Evolutionary conservation across 2,329 filamentous ascomycete species (phyloP).

Genomic region (Xylariaceae sp.): DNA sequence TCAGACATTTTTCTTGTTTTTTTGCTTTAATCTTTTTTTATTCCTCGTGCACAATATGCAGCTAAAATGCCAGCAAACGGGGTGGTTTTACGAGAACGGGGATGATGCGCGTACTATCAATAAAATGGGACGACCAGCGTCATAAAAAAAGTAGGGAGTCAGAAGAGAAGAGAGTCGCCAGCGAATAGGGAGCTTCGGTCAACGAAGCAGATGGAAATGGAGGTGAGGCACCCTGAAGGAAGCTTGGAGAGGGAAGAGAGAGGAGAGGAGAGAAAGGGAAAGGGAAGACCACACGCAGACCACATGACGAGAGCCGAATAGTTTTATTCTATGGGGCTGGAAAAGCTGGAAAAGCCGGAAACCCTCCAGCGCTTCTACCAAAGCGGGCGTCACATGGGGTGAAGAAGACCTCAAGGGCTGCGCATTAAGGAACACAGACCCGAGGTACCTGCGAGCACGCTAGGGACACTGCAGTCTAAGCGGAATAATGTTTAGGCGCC

Average conservation of each 20-base stretch:
- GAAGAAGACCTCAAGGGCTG: not conserved
- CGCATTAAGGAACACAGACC: no score
- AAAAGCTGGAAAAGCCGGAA: constrained; percentile 27
- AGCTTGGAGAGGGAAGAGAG: constrained; percentile 24
- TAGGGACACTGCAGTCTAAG: constrained; percentile 26
- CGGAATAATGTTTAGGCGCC: constrained; percentile 22
- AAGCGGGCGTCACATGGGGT: constrained; percentile 20
- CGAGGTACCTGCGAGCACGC: constrained; percentile 1
- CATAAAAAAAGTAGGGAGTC: constrained; percentile 27
- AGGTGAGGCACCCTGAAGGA: constrained; percentile 30
- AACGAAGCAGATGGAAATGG: constrained; percentile 38
- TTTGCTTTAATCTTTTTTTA: constrained; percentile 31
- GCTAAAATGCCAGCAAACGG: constrained; percentile 22
- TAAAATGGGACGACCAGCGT: constrained; percentile 33
- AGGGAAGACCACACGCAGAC: not conserved
- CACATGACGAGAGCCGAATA: constrained; percentile 24
- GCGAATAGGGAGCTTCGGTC: constrained; percentile 44
- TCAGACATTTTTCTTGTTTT: constrained; percentile 43
- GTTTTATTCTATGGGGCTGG: constrained; percentile 29
- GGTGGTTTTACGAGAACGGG: constrained; percentile 19
- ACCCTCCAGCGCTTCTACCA: constrained; percentile 26
- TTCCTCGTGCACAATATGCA: constrained; percentile 19
- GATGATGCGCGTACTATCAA: constrained; percentile 17
- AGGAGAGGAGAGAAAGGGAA: constrained; percentile 23
- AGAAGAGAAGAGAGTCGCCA: constrained; percentile 26